Evolutionary conservation across 164 flowering plant genomes (phyloP), one percentile per base, ranked within the genome.

Genomic region (Tetracentron sinense): DNA sequence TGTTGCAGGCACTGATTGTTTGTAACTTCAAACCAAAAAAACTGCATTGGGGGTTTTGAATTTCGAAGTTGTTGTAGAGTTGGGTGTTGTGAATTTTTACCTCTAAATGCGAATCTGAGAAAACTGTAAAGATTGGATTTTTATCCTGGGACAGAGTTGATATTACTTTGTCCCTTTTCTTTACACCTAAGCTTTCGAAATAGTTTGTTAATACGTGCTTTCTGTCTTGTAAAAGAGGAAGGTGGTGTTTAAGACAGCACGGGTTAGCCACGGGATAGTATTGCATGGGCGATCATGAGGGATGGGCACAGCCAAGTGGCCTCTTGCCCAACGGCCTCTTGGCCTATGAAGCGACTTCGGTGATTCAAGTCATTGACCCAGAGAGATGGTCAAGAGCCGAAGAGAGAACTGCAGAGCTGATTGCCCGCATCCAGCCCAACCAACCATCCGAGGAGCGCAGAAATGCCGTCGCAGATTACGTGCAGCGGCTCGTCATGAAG

Each of bases 401-500:
- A 75, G 91, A 88, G 75, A 87, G 92, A 69, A 95, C 89, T 21
- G 87, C 85, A n/a, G 95, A 92, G 74, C 83, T 95, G 35, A 92
- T 95, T 69, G 80, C 80, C 63, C 78, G 95, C 80, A 92, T 95
- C 69, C 96, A 87, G 79, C 99, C 99, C 38, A 90, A 92, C 65
- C 75, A 77, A 31, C 86, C 88, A 14, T 92, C 98, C 0, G 96
- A 92, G 69, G 84, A 81, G 56, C 87, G 82, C 38, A 74, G 99
- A 55, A 87, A 81, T 72, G 97, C 95, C 2, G 99, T 95, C 44
- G 96, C 97, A 0, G 89, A 86, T 61, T 92, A 95, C 63, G 99
- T 95, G 49, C 87, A 85, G 71, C 78, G 92, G 56, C 92, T 92
- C 44, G 84, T 95, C 35, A 76, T 57, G 71, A 81, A 87, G 64